Evolutionary conservation across 352 stramenopile genomes (phyloP).

Genomic region (Globisporangium camurandrum): DNA sequence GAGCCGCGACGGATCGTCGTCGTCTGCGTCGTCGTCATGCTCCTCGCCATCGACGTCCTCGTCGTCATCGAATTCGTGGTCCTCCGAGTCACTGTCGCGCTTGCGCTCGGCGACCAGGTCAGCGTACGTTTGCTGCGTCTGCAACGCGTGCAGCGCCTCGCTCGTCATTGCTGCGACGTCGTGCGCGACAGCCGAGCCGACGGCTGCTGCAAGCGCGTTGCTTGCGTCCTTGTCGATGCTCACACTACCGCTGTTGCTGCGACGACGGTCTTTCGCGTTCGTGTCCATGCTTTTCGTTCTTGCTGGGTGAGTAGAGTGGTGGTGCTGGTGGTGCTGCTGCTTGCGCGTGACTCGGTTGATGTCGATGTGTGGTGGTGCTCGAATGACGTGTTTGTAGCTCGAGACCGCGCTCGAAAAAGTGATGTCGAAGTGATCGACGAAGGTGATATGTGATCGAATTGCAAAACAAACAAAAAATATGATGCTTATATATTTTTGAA

Average conservation of each 20-base stretch:
- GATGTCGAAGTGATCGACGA: background rate
- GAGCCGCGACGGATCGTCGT: constrained; percentile 28
- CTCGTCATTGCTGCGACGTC: constrained; percentile 9
- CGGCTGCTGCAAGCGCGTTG: constrained; percentile 8
- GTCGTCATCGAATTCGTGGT: constrained; percentile 50
- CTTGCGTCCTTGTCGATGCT: constrained; percentile 9
- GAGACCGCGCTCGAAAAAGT: background rate
- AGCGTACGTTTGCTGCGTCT: constrained; percentile 34
- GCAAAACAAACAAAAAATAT: too few relatives aligned
- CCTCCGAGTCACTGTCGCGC: constrained; percentile 45
- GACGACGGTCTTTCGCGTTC: constrained; percentile 8
- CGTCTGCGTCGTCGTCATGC: constrained; percentile 32
- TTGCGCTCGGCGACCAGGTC: constrained; percentile 57
- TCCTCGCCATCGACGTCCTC: constrained; percentile 38
- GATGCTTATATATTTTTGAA: too few relatives aligned
- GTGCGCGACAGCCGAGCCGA: too few relatives aligned
- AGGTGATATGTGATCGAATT: background rate
- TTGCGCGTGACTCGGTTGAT: too few relatives aligned
- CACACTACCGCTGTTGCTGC: constrained; percentile 19
- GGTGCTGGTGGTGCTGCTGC: too few relatives aligned
- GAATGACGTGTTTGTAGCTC: too few relatives aligned
- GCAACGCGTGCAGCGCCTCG: constrained; percentile 17
- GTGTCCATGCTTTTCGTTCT: background rate
- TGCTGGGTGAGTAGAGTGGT: background rate
- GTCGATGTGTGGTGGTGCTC: too few relatives aligned